Evolutionary conservation across 2,329 filamentous ascomycete genomes (phyloP), one percentile per base, ranked within the genome.

Genomic region (Cryphonectria japonica): DNA sequence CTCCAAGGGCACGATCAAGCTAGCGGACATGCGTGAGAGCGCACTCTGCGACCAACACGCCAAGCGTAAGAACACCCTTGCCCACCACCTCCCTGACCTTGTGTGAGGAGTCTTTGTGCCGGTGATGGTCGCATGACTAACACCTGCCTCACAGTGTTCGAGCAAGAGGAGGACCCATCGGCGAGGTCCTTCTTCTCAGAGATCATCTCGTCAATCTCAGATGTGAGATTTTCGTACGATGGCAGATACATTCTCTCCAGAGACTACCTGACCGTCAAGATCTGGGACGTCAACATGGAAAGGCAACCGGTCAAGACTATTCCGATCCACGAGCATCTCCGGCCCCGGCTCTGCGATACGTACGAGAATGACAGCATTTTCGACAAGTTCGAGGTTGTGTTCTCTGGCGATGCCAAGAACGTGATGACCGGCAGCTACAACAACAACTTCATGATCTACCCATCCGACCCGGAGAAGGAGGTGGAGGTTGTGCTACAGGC

Each of bases 361-460:
- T 99, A 99, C 78, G 96, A 99, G 84, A 99, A 99, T 78, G 96
- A 99, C 79, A 97, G 94, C 81, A 99, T 99, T 79, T 99, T 99
- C 79, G 96, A 99, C 88, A 99, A 99, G 82, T 99, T 99, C 76
- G 96, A 99, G 83, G 96, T 99, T 59, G 95, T 98, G 67, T 99
- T 99, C 84, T 98, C 95, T 1, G 96, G 96, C 34, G 95, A 98
- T 81, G 94, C 94, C 54, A 97, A 97, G 87, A 98, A 99, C 77
- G 96, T 98, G 75, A 99, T 99, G 96, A 99, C 96, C 7, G 96
- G 96, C 77, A 98, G 94, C 80, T 99, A 99, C 86, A 99, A 99
- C 88, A 99, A 99, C 85, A 99, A 99, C 85, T 98, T 99, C 86
- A 99, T 99, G 96, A 99, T 99, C 79, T 99, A 98, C 81, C 96